A percentile compares a stretch with the other conserved stretches of the same genome.
These are phyloP conservation scores for Fusarium goolgardi DNA, from an alignment of 2,329 filamentous ascomycete genomes.

Conservation along the genomic window DNA sequence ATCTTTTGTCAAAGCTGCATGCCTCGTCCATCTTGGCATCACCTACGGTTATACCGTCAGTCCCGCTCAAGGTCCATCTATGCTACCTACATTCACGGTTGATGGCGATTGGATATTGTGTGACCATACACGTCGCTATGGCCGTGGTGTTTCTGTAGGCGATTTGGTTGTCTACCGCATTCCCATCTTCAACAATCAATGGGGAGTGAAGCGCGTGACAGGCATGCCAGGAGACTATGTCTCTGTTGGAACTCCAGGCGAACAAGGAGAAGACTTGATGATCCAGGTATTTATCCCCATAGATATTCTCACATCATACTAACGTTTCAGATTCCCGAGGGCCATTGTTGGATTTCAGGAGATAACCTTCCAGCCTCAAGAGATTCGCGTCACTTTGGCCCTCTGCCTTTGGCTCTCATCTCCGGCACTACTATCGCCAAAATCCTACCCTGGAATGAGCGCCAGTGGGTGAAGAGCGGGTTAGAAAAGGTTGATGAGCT, in stretches of 20 bases:
- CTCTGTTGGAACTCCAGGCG: conserved; percentile 69
- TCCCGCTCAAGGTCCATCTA: conserved; percentile 78
- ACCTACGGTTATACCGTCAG: conserved; percentile 72
- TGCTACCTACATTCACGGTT: conserved; percentile 85
- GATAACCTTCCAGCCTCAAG: conserved; percentile 87
- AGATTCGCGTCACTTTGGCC: conserved; percentile 88
- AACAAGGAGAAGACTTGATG: conserved; percentile 62
- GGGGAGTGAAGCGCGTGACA: conserved; percentile 82
- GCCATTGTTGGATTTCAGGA: conserved; percentile 91
- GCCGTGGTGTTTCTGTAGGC: conserved; percentile 75
- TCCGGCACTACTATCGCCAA: conserved; percentile 82
- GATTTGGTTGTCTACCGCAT: conserved; percentile 85
- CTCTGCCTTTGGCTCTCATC: conserved; percentile 85
- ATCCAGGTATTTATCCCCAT: conserved; percentile 66
- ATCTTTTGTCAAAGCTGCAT: conserved; percentile 54
- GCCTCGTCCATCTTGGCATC: conserved; percentile 58
- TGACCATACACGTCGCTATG: conserved; percentile 74
- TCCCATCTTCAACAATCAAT: conserved; percentile 71
- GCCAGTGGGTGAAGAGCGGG: conserved; percentile 62
- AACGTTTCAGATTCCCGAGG: conserved; percentile 77
- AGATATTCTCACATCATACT: not conserved
- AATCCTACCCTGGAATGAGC: conserved; percentile 64
- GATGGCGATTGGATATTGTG: conserved; percentile 76
- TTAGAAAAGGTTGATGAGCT: conserved; percentile 51
- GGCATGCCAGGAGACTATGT: conserved; percentile 84